Percentiles rank a stretch among this genome's conserved stretches.
Conservation (phyloP, 2,329 filamentous ascomycete species). For the Pyrenochaeta sp. region DNA sequence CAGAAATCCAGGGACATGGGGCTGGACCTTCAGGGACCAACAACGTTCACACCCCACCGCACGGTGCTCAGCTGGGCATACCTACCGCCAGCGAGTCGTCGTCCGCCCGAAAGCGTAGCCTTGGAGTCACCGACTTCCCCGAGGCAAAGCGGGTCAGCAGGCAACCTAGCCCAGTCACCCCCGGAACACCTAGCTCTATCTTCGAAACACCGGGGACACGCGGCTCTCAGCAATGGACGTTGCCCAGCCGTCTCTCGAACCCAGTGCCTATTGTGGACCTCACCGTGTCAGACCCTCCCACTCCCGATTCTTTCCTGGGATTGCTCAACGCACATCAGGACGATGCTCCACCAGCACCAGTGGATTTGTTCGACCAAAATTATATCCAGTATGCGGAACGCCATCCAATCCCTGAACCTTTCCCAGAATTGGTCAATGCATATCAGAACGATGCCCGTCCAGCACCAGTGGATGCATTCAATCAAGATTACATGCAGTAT, state of each 20-base stretch:
- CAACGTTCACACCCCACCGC: neutral
- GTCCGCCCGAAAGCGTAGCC: constrained; percentile 35
- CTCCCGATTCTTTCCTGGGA: constrained; percentile 11
- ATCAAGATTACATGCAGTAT: constrained; percentile 34
- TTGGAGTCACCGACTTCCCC: constrained; percentile 25
- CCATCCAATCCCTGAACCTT: constrained; percentile 24
- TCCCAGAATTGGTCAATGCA: constrained; percentile 25
- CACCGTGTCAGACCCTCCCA: constrained; percentile 33
- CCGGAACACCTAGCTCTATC: constrained; percentile 28
- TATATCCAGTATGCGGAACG: constrained; percentile 37
- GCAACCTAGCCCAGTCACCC: constrained; percentile 31
- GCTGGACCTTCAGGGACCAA: constrained; percentile 1
- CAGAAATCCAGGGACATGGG: neutral
- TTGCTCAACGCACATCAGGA: constrained; percentile 17
- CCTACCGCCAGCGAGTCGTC: neutral
- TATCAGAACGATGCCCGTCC: constrained; percentile 11
- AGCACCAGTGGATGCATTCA: constrained; percentile 24
- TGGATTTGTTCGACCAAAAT: constrained; percentile 29
- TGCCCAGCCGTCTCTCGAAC: constrained; percentile 9
- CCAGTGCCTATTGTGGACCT: constrained; percentile 29
- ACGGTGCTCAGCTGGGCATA: constrained; percentile 1
- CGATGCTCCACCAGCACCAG: constrained; percentile 7
- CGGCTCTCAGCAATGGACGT: constrained; percentile 6
- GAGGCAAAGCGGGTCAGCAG: constrained; percentile 37
- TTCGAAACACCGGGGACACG: constrained; percentile 1